Evolutionary conservation across 2,329 filamentous ascomycete genomes (phyloP), one percentile per base, ranked within the genome.

Genomic region (Chaetothyriales sp.): DNA sequence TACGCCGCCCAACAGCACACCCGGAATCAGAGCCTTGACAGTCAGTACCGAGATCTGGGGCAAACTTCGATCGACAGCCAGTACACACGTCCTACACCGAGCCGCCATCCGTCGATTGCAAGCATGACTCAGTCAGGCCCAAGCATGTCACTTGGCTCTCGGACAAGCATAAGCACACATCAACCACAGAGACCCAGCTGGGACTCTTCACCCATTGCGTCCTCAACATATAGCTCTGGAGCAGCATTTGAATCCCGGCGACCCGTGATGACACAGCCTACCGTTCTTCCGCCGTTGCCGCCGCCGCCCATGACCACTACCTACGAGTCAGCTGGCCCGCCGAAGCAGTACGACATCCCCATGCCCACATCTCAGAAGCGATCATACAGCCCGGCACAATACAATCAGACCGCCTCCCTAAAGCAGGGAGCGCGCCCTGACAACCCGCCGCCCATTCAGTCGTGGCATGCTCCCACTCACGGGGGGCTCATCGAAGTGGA

Each of bases 41-140:
- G 51, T 46, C 53, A 57, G 15, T 49, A 47, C 45, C 50, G 53
- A 32, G 47, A 53, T 19, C 36, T 19, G 19, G 44, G 55, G 47
- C 47, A 54, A 49, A 46, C 47, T 15, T 58, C 55, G 9, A 43
- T 57, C 20, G 57, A 59, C 18, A 59, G 56, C 51, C 20, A 50
- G 18, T 53, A 54, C 19, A 44, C 46, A 36, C 54, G 50, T 12
- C 47, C 52, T 18, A 45, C 43, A 15, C 50, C 22, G 42, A 53
- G 49, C 42, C 54, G 54, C 5, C 51, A 51, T 12, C 19, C 52
- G 6, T 55, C 55, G 7, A 48, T 49, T 18, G 45, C 36, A 28
- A 50, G 50, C 43, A 45, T 56, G 36, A 47, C 53, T 6, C 19
- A 55, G 45, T n/a, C 49, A 9, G 56, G 54, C 36, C 54, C 54